These are phyloP conservation scores for Cercophora sp. DNA, from an alignment of 495 filamentous ascomycete species.

Conservation along the genomic window DNA sequence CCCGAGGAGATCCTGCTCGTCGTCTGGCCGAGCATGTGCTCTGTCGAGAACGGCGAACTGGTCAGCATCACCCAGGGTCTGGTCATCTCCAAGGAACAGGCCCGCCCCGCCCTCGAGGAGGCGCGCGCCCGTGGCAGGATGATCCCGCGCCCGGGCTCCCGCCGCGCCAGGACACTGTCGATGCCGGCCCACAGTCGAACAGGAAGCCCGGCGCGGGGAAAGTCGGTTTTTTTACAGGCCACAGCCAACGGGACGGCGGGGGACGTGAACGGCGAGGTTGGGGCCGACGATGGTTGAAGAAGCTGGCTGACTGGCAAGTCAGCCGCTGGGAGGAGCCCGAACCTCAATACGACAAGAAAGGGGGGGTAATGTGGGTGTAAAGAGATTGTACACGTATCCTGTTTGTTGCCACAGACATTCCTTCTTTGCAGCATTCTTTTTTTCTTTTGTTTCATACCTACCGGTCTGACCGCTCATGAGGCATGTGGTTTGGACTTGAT, in stretches of 20 bases:
- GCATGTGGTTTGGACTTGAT: too few species aligned
- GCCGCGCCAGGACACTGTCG: constrained; percentile 28
- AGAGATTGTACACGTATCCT: too few species aligned
- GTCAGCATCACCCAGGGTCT: constrained; percentile 34
- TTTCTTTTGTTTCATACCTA: too few species aligned
- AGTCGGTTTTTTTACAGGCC: too few species aligned
- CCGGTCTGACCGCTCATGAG: too few species aligned
- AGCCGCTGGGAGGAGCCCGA: too few species aligned
- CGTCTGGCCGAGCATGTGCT: constrained; percentile 37
- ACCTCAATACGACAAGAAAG: too few species aligned
- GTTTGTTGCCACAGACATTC: too few species aligned
- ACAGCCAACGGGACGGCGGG: too few species aligned
- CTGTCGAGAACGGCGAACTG: constrained; percentile 32
- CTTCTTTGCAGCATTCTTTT: too few species aligned
- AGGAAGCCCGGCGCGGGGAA: constrained; percentile 9
- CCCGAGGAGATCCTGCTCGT: constrained; percentile 35
- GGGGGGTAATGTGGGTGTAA: too few species aligned
- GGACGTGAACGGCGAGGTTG: neutral
- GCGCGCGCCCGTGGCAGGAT: constrained; percentile 18
- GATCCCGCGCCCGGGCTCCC: constrained; percentile 21
- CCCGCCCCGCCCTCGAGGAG: constrained; percentile 32
- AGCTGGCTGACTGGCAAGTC: too few species aligned
- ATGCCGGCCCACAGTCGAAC: constrained; percentile 25
- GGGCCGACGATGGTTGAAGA: neutral
- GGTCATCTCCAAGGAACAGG: constrained; percentile 37